Evolutionary conservation across 1,284 basidiomycete genomes (phyloP).

Genomic region (Crepidotus sp.): DNA sequence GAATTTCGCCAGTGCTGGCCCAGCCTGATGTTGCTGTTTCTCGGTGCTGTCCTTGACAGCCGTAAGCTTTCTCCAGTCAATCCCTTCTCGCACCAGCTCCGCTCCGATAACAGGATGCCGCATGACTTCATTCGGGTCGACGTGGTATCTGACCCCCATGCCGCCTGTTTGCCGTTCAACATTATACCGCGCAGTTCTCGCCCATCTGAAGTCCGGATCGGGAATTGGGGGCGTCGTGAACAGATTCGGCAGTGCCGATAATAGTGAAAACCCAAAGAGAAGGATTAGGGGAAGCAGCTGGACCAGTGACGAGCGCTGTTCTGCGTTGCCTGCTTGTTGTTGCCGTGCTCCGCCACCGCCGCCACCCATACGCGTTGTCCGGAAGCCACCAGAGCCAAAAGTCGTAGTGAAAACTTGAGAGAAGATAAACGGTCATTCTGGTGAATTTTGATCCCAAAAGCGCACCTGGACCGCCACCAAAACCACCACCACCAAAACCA

Average conservation of each 20-base stretch:
- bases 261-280: conserved; percentile 75
- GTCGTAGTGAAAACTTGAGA: conserved; percentile 57
- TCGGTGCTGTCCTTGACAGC: conserved; percentile 13
- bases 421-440: conserved; percentile 3
- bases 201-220: conserved; percentile 78
- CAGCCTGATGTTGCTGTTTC: conserved; percentile 23
- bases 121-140: conserved; percentile 74
- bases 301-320: conserved; percentile 62
- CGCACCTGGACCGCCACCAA: conserved; percentile 16
- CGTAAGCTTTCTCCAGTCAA: conserved; percentile 24
- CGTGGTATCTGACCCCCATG: conserved; percentile 76
- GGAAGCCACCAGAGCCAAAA: conserved; percentile 75
- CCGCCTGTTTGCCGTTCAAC: conserved; percentile 58
- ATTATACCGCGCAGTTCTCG: conserved; percentile 48
- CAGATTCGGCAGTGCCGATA: conserved; percentile 76
- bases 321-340: conserved; percentile 27
- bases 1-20: conserved; percentile 44
- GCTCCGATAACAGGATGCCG: conserved; percentile 70
- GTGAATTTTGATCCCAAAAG: background rate
- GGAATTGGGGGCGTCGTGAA: conserved; percentile 61
- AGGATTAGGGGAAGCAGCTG: conserved; percentile 85
- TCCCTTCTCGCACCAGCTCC: conserved; percentile 48
- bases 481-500: conserved; percentile 13
- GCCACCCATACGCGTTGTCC: conserved; percentile 47
- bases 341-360: conserved; percentile 22